Base-by-base conservation (phyloP, 169 alveolate genomes). In the Eimeria zaria region DNA sequence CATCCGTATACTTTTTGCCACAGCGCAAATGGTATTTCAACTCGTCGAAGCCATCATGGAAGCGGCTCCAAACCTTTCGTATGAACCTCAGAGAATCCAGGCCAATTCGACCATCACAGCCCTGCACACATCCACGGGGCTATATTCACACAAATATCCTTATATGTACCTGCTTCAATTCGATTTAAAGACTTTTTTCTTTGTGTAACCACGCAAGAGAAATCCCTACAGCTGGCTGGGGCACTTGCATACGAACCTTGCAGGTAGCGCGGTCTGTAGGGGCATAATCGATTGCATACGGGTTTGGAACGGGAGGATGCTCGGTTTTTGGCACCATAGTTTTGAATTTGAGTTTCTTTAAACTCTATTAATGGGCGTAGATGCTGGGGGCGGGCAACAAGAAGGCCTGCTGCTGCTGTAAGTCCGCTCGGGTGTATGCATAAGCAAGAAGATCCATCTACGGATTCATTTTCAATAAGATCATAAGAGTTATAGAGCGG, bases 241-340 rank as follows among this genome's bases (percentile, higher is more conserved):
- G 64, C 12, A 46, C 39, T 9, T 80, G 60, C 27, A 0, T 27
- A 53, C 90, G 67, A 6, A 95, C 97, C 96, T 95, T 95, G 96
- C 97, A 95, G 51, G 92, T 83, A 9, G 97, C 97, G 36, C 97
- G 91, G 46, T 88, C 97, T 48, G 97, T 95, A 11, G 97, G 97
- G 9, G 97, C 92, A 30, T 95, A 95, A 53, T 95, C 97, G 9
- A 95, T 93, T 22, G 84, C 74, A 44, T 58, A 95, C 0, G 97
- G 97, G 69, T 83, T 83, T 11, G 97, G 97, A 24, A 88, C 60
- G 36, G 97, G 97, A 6, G 73, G 51, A 3, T 33, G 67, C 7
- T 58, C 62, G 14, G 80, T 46, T 83, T 78, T 91, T 27, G 91
- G 96, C 67, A 85, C 91, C 96, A 91, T 91, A 64, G 14, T 55